These are phyloP conservation scores for Tylopilus plumbeoviolaceoides DNA, from an alignment of 768 basidiomycete species.

Conservation along the genomic window DNA sequence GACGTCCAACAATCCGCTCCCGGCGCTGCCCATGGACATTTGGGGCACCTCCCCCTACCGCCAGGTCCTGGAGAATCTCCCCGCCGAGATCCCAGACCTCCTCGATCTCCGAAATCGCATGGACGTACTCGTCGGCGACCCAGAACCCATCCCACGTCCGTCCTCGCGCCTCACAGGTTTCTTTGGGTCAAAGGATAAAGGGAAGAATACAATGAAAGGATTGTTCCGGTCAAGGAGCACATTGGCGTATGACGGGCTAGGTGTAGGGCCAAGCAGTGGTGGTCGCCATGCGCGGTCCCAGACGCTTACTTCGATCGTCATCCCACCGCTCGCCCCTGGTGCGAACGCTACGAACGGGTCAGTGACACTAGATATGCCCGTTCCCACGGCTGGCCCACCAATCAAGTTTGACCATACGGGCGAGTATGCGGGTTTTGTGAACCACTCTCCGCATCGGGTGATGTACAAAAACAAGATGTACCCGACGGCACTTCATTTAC, in stretches of 20 bases:
- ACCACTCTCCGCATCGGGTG: constrained; percentile 62
- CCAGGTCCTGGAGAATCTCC: constrained; percentile 46
- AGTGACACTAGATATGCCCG: constrained; percentile 8
- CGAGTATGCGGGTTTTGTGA: constrained; percentile 50
- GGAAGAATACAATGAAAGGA: constrained; percentile 36
- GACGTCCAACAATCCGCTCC: constrained; percentile 51
- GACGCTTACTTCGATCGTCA: constrained; percentile 21
- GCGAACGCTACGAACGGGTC: not conserved
- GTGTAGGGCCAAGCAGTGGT: constrained; percentile 10
- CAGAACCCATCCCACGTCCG: constrained; percentile 18
- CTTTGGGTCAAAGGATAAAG: constrained; percentile 31
- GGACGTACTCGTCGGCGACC: not conserved
- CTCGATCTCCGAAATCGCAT: constrained; percentile 7
- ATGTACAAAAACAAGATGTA: constrained; percentile 51
- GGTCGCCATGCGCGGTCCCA: constrained; percentile 17
- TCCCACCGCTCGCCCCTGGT: constrained; percentile 12
- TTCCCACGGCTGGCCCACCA: constrained; percentile 16
- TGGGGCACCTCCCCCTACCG: constrained; percentile 58
- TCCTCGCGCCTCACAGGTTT: constrained; percentile 17
- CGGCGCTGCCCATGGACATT: constrained; percentile 56
- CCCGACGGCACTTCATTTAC: constrained; percentile 71
- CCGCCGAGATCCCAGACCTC: constrained; percentile 34
- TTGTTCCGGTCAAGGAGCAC: constrained; percentile 45
- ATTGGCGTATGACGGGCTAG: constrained; percentile 13
- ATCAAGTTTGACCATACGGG: constrained; percentile 42